phyloP scores from a whole-genome alignment of 495 filamentous ascomycete genomes.

The Neurospora tetraspora region DNA sequence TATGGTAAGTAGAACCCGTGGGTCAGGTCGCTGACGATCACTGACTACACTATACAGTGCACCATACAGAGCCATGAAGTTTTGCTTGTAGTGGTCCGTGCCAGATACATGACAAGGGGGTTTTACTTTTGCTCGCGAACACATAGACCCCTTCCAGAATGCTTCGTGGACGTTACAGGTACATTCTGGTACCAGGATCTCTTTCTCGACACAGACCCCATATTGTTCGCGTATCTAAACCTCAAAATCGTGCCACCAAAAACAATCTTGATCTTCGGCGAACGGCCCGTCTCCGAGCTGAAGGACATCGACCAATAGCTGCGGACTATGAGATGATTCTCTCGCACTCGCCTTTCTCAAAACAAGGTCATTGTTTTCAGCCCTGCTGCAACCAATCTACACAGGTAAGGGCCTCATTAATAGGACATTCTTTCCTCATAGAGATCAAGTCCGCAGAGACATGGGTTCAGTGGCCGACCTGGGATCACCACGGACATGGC shows the following conservation, averaged over 20 bases:
- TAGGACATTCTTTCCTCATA: background rate
- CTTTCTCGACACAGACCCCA: background rate
- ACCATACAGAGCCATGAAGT: no score
- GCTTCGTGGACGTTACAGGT: background rate
- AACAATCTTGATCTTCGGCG: background rate
- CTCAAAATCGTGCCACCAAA: background rate
- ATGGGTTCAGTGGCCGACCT: background rate
- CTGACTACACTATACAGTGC: no score
- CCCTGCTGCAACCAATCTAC: background rate
- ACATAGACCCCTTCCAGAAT: background rate
- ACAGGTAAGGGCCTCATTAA: background rate
- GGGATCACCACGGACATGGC: background rate
- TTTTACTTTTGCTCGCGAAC: no score
- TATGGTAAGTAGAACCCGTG: no score
- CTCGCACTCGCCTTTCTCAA: background rate
- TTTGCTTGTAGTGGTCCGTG: no score
- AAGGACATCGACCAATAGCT: background rate
- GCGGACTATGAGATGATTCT: background rate
- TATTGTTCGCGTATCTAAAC: background rate
- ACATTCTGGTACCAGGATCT: background rate
- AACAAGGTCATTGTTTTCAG: background rate
- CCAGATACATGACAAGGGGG: no score
- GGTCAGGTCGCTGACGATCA: no score
- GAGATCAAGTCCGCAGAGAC: background rate
- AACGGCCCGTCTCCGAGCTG: background rate